These are phyloP conservation scores for Paragyromitra xinjiangensis DNA, from an alignment of 495 filamentous ascomycete species.

Conservation along the genomic window DNA sequence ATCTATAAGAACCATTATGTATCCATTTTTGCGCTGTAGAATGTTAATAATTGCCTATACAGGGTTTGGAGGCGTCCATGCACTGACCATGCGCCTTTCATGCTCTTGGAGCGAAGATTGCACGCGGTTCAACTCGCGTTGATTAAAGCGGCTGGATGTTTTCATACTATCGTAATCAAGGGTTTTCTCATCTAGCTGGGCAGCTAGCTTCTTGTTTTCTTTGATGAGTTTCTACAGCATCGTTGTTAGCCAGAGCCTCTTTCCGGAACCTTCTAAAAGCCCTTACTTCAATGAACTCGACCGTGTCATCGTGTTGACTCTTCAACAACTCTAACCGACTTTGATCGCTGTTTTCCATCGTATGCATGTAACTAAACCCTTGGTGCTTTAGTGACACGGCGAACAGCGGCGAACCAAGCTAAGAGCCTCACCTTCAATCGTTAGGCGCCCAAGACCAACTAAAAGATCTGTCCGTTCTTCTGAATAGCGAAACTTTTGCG, in stretches of 20 bases:
- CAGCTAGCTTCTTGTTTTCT: conserved; percentile 35
- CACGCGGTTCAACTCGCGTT: conserved; percentile 24
- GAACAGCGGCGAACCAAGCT: not conserved
- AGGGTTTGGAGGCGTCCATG: not conserved
- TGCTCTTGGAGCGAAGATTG: conserved; percentile 35
- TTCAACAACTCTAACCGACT: conserved; percentile 44
- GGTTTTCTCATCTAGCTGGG: conserved; percentile 33
- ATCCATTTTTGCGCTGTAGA: conserved; percentile 40
- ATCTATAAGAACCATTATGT: conserved; percentile 55
- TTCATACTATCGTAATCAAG: conserved; percentile 43
- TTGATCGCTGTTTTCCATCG: conserved; percentile 37
- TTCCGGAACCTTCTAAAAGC: not conserved
- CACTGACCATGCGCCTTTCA: conserved; percentile 44
- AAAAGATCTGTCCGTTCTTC: conserved; percentile 8
- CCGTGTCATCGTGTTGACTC: conserved; percentile 34
- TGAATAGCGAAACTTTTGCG: conserved; percentile 9
- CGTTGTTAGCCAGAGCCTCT: not conserved
- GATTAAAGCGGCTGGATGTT: conserved; percentile 28
- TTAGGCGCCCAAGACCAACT: conserved; percentile 19
- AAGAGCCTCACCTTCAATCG: conserved; percentile 37
- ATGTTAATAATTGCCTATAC: conserved; percentile 1
- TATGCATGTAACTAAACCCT: conserved; percentile 26
- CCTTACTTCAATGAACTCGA: conserved; percentile 45
- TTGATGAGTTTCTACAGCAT: conserved; percentile 41
- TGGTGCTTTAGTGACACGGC: conserved; percentile 19